phyloP scores from a whole-genome alignment of 345 rosid species.

The Eucalyptus marginata region DNA sequence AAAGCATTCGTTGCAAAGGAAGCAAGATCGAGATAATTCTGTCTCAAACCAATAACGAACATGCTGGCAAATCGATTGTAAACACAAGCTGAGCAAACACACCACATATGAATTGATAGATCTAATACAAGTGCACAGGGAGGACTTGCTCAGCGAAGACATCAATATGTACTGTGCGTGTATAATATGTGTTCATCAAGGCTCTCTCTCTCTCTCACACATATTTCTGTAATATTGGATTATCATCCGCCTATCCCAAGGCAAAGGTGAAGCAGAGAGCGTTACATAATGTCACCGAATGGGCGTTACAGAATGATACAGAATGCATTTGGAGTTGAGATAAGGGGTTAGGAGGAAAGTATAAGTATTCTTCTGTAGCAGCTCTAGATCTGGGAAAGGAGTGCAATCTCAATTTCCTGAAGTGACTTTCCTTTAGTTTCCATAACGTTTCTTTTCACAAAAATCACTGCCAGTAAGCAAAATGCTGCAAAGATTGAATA shows the following conservation, averaged over 20 bases:
- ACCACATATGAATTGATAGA: neutral
- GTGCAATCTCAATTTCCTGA: conserved; percentile 95
- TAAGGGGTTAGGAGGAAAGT: neutral
- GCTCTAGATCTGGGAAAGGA: conserved; percentile 42
- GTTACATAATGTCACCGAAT: neutral
- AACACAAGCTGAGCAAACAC: neutral
- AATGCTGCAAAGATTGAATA: conserved; percentile 69
- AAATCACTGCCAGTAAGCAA: conserved; percentile 75
- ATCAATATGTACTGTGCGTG: neutral
- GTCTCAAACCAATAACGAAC: neutral
- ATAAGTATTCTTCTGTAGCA: neutral
- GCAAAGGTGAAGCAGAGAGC: neutral
- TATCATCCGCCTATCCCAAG: neutral
- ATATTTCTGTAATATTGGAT: neutral
- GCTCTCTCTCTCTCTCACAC: neutral
- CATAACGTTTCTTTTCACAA: conserved; percentile 71
- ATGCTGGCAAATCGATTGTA: neutral
- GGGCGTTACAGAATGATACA: neutral
- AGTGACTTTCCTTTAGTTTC: conserved; percentile 98
- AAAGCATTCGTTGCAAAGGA: neutral
- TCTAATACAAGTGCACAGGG: neutral
- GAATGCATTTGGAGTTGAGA: neutral
- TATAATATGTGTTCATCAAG: neutral
- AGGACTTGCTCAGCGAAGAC: neutral
- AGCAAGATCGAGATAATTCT: neutral